Percentiles rank a stretch among this genome's conserved stretches.
phyloP scores from a whole-genome alignment of 2,329 filamentous ascomycete species.

The Myotisia sp. region DNA sequence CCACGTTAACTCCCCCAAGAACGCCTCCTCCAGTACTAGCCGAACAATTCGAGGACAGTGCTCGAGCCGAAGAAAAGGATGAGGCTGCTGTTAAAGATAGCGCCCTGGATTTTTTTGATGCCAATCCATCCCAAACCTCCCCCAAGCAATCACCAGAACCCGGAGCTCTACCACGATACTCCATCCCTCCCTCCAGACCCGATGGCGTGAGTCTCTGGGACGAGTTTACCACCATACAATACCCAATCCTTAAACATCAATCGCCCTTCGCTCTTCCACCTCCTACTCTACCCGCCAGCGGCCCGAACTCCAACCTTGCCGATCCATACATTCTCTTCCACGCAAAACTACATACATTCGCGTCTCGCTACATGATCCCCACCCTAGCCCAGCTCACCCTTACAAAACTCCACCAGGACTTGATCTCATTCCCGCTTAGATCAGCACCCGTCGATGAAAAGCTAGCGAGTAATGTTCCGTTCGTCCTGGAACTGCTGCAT shows the following conservation, averaged over 20 bases:
- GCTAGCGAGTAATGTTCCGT: conserved; percentile 20
- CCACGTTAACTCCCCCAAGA: conserved; percentile 25
- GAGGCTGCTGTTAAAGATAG: conserved; percentile 6
- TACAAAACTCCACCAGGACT: conserved; percentile 26
- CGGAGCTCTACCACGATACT: conserved; percentile 16
- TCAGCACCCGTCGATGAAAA: conserved; percentile 7
- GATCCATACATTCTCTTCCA: conserved; percentile 29
- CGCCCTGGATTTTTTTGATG: conserved; percentile 8
- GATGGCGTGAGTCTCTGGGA: conserved; percentile 26
- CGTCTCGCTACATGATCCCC: conserved; percentile 29
- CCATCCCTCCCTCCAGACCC: conserved; percentile 16
- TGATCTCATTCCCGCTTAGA: conserved; percentile 20
- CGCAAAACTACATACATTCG: conserved; percentile 32
- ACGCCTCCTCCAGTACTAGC: conserved; percentile 27
- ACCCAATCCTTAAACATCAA: conserved; percentile 17
- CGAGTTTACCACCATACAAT: conserved; percentile 25
- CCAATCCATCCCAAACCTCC: conserved; percentile 7
- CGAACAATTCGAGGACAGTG: no score
- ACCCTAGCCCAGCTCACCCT: conserved; percentile 28
- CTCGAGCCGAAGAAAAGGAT: conserved; percentile 10
- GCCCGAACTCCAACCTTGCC: conserved; percentile 6
- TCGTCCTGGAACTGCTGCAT: conserved; percentile 26
- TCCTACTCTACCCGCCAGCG: conserved; percentile 8
- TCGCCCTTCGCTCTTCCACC: conserved; percentile 3
- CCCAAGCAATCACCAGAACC: conserved; percentile 5